A percentile compares a stretch with the other conserved stretches of the same genome.
Evolutionary conservation across 1,284 basidiomycete species (phyloP).

Genomic region (Malassezia pachydermatis): DNA sequence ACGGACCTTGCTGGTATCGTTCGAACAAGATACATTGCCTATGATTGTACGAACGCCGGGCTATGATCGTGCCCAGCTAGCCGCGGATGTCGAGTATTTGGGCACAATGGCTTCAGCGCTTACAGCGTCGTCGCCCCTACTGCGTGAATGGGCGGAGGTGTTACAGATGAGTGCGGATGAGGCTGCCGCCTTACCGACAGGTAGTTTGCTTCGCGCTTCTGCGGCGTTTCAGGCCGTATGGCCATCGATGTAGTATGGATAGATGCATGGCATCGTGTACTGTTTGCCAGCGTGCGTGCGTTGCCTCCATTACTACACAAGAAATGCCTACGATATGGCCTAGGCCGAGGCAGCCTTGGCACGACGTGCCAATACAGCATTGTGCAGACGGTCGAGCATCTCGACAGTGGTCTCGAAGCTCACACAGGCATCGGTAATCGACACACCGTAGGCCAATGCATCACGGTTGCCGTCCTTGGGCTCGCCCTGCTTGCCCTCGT

Average conservation of each 20-base stretch:
- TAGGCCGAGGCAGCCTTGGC: no score
- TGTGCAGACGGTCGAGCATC: conserved; percentile 47
- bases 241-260: no score
- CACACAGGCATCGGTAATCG: conserved; percentile 60
- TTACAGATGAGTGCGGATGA: conserved; percentile 1
- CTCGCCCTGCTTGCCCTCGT: conserved; percentile 52
- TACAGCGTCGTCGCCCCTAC: conserved; percentile 50
- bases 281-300: no score
- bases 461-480: conserved; percentile 41
- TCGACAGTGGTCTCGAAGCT: conserved; percentile 68
- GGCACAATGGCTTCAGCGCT: conserved; percentile 78
- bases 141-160: conserved; percentile 14
- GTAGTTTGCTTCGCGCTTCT: conserved; percentile 2
- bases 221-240: conserved; percentile 4
- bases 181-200: background rate
- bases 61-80: conserved; percentile 69
- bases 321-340: no score
- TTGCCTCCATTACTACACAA: no score
- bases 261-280: no score
- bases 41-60: conserved; percentile 55
- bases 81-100: conserved; percentile 74
- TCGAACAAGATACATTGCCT: conserved; percentile 53
- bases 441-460: conserved; percentile 44
- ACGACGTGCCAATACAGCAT: conserved; percentile 23
- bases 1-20: conserved; percentile 60